Conservation (phyloP, 2,329 filamentous ascomycete species). For the Talaromyces sp. region DNA sequence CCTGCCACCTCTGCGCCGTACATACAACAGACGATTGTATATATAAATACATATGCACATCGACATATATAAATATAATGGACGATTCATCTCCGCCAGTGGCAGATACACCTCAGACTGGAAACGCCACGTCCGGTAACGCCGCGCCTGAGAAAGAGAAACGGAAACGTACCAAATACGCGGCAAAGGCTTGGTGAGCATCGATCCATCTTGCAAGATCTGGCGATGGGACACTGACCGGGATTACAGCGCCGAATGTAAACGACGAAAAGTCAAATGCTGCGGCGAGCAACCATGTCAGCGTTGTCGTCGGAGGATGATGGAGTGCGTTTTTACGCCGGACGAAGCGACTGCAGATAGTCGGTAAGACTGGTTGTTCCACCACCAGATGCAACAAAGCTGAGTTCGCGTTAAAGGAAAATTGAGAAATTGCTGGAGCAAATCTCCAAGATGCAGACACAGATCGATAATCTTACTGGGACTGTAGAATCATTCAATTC, state of each 20-base stretch:
- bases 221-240: background rate
- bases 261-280: conserved; percentile 70
- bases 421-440: conserved; percentile 27
- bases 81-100: background rate
- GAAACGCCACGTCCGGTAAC: background rate
- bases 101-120: background rate
- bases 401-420: conserved; percentile 15
- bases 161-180: conserved; percentile 13
- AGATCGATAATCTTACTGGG: conserved; percentile 69
- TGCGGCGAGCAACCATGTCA: conserved; percentile 65
- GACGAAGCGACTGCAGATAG: conserved; percentile 47
- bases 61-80: background rate
- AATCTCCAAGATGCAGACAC: conserved; percentile 48
- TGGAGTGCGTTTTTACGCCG: conserved; percentile 61
- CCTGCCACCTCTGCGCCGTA: no score
- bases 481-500: conserved; percentile 62
- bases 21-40: background rate
- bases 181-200: conserved; percentile 13
- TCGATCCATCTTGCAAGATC: background rate
- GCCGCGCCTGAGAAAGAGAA: conserved; percentile 4
- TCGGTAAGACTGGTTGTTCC: background rate
- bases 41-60: background rate
- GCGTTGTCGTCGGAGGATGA: conserved; percentile 57
- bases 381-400: background rate
- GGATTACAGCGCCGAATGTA: conserved; percentile 60